Base-by-base conservation (phyloP, 257 asterid genomes). In the Ajuga chamaepitys region DNA sequence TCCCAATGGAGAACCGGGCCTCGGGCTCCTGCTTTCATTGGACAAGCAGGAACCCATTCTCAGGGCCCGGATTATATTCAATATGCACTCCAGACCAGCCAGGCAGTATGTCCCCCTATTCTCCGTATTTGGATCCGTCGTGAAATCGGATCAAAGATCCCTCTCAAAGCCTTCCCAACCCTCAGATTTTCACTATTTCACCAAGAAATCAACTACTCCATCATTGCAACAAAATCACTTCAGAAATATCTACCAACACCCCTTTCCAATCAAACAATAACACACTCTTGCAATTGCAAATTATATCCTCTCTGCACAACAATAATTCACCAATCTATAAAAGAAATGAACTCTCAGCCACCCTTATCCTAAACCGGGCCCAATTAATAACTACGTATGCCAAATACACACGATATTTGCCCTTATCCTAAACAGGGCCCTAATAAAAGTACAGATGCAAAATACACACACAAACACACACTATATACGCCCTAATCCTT, bases 11-110 rank as follows among this genome's bases (percentile, higher is more conserved):
- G 98, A 85, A 47, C 86, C 86, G 12, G 86, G 80, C 74, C 77
- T 74, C 38, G 95, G 89, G 91, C 79, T 86, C 95, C 95, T 75
- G 89, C 96, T 87, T 77, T 89, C 98, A 4, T 74, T 35, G 24
- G 97, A 76, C 60, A 92, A 80, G 84, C 98, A 92, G 98, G 95
- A 89, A 83, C 98, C 98, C 97, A 86, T 83, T 74, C 92, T 79
- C 48, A 89, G 96, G 88, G 97, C 94, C 95, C 98, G 83, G 82
- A 89, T 67, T 62, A 89, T 40, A 77, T 85, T 80, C 53, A 92
- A 77, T 59, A 92, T 67, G 84, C 97, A 92, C 86, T 92, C 98
- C 95, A 92, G 91, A 82, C 80, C 93, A 77, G 79, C 91, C 20
- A 80, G 42, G 50, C 96, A 87, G 73, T 83, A 77, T 63, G 80